Conservation (phyloP, 805 yeast species). For the Suhomyces pyralidae region DNA sequence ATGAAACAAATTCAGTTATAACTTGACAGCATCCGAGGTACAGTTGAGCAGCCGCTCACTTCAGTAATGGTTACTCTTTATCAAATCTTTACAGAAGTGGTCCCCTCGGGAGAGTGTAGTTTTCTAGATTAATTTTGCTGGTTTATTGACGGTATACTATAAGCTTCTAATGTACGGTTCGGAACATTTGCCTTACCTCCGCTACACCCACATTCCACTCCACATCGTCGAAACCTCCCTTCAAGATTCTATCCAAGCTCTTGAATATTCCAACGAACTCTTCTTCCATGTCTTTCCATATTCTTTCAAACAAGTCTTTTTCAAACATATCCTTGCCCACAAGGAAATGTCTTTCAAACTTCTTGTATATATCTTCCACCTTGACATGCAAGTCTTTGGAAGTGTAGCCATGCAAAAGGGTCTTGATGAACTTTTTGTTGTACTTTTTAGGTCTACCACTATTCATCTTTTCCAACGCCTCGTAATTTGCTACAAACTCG, state of each 20-base stretch:
- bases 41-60: no score
- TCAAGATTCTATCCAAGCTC: slow-evolving; percentile 53
- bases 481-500: slow-evolving; percentile 63
- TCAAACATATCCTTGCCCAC: slow-evolving; percentile 43
- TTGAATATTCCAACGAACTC: slow-evolving; percentile 56
- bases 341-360: slow-evolving; percentile 55
- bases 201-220: slow-evolving; percentile 49
- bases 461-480: slow-evolving; percentile 45
- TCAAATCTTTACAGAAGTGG: no score
- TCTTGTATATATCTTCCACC: slow-evolving; percentile 52
- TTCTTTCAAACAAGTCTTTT: slow-evolving; percentile 52
- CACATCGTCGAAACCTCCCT: slow-evolving; percentile 52
- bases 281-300: slow-evolving; percentile 71
- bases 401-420: slow-evolving; percentile 57
- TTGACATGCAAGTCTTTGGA: slow-evolving; percentile 53
- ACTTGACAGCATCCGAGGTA: no score
- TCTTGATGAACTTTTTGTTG: slow-evolving; percentile 55
- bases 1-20: no score
- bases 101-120: no score
- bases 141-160: background rate
- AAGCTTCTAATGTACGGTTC: background rate
- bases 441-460: slow-evolving; percentile 63
- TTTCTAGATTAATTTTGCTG: no score
- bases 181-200: slow-evolving; percentile 50
- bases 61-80: no score